Evolutionary conservation across 208 protist genomes (phyloP).

Genomic region (Acanthamoeba healyi): DNA sequence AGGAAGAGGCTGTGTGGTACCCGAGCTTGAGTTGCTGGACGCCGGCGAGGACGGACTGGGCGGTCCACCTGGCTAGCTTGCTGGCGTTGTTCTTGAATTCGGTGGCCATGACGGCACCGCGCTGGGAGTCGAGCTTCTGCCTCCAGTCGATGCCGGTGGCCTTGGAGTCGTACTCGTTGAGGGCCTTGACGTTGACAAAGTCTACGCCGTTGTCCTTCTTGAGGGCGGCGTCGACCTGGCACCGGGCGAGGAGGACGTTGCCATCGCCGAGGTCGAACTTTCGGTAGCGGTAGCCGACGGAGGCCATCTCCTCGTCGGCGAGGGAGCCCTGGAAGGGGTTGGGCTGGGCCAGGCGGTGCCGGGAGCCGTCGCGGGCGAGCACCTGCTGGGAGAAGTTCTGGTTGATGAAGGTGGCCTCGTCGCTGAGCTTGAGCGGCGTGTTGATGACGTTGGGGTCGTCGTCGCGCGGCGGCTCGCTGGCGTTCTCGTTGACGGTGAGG

Average conservation of each 20-base stretch:
- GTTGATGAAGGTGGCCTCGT: slow-evolving; percentile 89
- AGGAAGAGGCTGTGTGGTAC: neutral
- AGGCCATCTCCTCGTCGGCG: slow-evolving; percentile 76
- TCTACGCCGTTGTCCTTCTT: slow-evolving; percentile 36
- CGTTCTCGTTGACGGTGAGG: slow-evolving; percentile 87
- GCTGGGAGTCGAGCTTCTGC: slow-evolving; percentile 87
- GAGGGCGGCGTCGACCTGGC: slow-evolving; percentile 78
- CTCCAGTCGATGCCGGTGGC: slow-evolving; percentile 83
- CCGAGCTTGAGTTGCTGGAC: slow-evolving; percentile 87
- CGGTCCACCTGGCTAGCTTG: slow-evolving; percentile 89
- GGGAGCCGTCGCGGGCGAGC: slow-evolving; percentile 40
- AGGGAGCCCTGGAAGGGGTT: slow-evolving; percentile 79
- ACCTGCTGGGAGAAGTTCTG: slow-evolving; percentile 85
- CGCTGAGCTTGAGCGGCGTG: slow-evolving; percentile 74
- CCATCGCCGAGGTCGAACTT: slow-evolving; percentile 85
- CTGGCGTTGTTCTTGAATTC: slow-evolving; percentile 90
- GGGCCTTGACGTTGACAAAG: slow-evolving; percentile 83
- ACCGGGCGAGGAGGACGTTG: slow-evolving; percentile 80
- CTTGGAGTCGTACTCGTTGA: slow-evolving; percentile 89
- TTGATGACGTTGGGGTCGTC: slow-evolving; percentile 87
- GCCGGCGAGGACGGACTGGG: slow-evolving; percentile 83
- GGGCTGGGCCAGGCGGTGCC: slow-evolving; percentile 54
- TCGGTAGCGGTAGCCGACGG: slow-evolving; percentile 88
- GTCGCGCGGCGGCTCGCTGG: slow-evolving; percentile 74
- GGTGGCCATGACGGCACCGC: slow-evolving; percentile 87